Evolutionary conservation across 176 grass and related monocot species (phyloP), one percentile per base, ranked within the genome.

Genomic region (Phoenix roebelenii): DNA sequence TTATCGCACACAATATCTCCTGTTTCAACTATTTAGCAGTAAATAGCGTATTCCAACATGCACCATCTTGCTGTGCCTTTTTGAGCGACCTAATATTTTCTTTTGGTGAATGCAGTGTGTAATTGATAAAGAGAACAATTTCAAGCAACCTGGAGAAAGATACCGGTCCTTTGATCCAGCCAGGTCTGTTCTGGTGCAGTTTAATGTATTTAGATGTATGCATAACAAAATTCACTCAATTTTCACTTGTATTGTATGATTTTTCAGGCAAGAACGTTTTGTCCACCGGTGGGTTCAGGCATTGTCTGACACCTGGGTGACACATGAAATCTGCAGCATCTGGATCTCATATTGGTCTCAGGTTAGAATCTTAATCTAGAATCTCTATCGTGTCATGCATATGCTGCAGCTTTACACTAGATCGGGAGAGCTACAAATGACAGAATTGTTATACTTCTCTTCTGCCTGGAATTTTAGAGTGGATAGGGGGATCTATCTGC

Each of bases 311-410:
- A 30, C 22, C 25, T 20, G 55, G 35, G 55, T 59, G 5, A 71
- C 68, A 18, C 55, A 71, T 28, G 68, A 71, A 50, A 23, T 71
- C 22, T 1, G 44, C 4, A 26, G 19, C 16, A 60, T 59, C 29
- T 60, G 68, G 68, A 71, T 51, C 39, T 60, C 68, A 4, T 71
- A 71, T 48, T 71, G 68, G 68, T 71, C 68, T 59, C 55, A 71
- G 68, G 68, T 71, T 44, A 1, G 35, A 44, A 44, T 30, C 26
- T 29, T 39, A n/a, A 61, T 30, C 28, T 44, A 12, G 7, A 44
- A 44, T 30, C 26, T 29, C n/a, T 7, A 61, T 15, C n/a, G 23
- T 63, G 9, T 59, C 16, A 39, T 54, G 18, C 71, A 49, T 28
- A 65, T 57, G 61, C 3, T 35, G 12, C 65, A 30, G 28, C 5